Evolutionary conservation across 2,329 filamentous ascomycete genomes (phyloP).

Genomic region (Magnaporthiopsis poae): DNA sequence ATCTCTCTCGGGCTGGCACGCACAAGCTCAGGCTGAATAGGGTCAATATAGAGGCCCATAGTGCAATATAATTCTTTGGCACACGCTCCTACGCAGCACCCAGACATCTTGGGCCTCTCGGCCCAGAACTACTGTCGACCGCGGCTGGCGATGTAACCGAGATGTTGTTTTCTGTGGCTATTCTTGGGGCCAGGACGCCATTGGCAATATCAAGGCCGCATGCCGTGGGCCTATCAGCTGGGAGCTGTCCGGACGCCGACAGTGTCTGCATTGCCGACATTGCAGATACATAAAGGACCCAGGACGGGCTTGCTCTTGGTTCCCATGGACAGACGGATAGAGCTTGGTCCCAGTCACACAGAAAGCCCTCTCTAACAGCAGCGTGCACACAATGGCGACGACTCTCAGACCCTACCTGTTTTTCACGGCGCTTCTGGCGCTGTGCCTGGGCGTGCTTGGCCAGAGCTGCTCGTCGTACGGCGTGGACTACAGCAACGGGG

Average conservation of each 20-base stretch:
- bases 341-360: not conserved
- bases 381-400: constrained; percentile 14
- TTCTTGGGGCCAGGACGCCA: constrained; percentile 10
- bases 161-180: constrained; percentile 8
- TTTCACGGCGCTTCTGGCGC: constrained; percentile 16
- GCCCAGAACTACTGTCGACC: not conserved
- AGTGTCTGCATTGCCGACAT: not conserved
- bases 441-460: constrained; percentile 14
- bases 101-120: constrained; percentile 9
- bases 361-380: not conserved
- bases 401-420: constrained; percentile 14
- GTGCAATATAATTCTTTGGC: constrained; percentile 13
- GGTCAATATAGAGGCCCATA: constrained; percentile 14
- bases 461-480: constrained; percentile 25
- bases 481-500: constrained; percentile 29
- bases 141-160: constrained; percentile 1
- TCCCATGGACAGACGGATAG: not conserved
- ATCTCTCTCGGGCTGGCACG: constrained; percentile 11
- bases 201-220: constrained; percentile 12
- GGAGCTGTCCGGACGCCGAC: not conserved
- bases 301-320: not conserved
- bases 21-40: constrained; percentile 17
- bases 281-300: not conserved
- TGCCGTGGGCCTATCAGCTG: constrained; percentile 4
- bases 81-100: constrained; percentile 9